Conservation (phyloP, 306 rosid genomes). For the Pterocarpus macrocarpus region DNA sequence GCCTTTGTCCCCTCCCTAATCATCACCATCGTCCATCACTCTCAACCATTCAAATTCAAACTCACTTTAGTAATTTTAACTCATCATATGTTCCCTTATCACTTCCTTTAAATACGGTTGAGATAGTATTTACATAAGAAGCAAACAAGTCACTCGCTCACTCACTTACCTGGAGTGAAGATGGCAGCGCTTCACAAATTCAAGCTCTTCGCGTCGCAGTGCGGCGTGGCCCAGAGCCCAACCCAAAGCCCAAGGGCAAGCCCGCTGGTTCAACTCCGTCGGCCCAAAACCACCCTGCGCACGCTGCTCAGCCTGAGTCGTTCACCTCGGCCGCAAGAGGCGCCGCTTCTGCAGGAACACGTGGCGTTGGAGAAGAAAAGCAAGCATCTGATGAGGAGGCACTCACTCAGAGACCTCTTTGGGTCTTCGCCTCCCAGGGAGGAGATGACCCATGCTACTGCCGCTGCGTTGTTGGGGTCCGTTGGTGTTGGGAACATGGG, state of each 20-base stretch:
- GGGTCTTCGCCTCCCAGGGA: conserved; percentile 71
- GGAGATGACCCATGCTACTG: background rate
- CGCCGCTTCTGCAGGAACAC: conserved; percentile 43
- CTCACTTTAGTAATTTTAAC: conserved; percentile 16
- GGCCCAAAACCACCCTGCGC: conserved; percentile 72
- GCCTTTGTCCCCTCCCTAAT: conserved; percentile 40
- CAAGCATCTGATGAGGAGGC: conserved; percentile 56
- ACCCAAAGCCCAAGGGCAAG: conserved; percentile 83
- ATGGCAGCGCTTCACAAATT: conserved; percentile 86
- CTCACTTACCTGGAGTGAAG: background rate
- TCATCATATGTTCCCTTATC: background rate
- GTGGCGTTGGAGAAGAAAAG: conserved; percentile 41
- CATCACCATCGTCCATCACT: conserved; percentile 11
- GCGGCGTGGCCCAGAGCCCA: conserved; percentile 80
- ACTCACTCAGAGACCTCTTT: conserved; percentile 75
- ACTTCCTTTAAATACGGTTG: conserved; percentile 2
- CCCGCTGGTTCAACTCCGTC: conserved; percentile 75
- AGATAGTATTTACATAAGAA: background rate
- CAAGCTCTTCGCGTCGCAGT: conserved; percentile 80
- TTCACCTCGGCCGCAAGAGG: conserved; percentile 49
- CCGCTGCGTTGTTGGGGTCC: conserved; percentile 10
- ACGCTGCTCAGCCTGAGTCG: conserved; percentile 69
- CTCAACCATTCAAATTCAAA: conserved; percentile 62
- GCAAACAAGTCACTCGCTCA: background rate
- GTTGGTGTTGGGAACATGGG: conserved; percentile 26